These are phyloP conservation scores for Dothideomycetes sp. DNA, from an alignment of 2,329 filamentous ascomycete species.

Conservation along the genomic window DNA sequence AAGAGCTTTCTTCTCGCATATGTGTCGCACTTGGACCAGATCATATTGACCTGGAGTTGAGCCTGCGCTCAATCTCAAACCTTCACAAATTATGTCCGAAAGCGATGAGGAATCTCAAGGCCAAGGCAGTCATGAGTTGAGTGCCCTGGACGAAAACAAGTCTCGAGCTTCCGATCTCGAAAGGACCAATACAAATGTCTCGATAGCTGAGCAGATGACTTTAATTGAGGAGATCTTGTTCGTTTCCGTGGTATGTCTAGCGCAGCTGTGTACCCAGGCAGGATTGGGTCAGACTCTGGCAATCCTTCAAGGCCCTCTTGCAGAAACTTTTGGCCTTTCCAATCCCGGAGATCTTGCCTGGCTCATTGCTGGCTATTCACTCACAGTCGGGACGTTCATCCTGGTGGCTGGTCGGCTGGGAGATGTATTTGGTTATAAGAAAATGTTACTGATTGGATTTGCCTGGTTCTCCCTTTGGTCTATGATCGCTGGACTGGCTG, in stretches of 20 bases:
- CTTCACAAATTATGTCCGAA: too few relatives aligned
- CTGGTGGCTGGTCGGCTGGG: constrained; percentile 29
- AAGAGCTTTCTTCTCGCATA: too few relatives aligned
- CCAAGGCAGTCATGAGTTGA: too few relatives aligned
- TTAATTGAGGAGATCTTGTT: constrained; percentile 2
- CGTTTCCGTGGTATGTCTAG: constrained; percentile 1
- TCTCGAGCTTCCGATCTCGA: background rate
- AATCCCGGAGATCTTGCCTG: constrained; percentile 33
- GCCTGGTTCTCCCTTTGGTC: constrained; percentile 29
- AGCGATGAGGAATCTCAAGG: too few relatives aligned
- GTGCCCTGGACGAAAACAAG: background rate
- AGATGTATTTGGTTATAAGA: constrained; percentile 32
- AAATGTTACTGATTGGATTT: constrained; percentile 28
- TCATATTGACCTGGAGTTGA: too few relatives aligned
- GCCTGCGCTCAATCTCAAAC: too few relatives aligned
- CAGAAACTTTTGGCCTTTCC: constrained; percentile 25
- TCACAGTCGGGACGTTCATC: constrained; percentile 36
- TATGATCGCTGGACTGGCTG: constrained; percentile 19
- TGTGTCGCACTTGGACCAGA: too few relatives aligned
- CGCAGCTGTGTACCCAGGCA: constrained; percentile 4
- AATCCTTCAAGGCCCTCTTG: constrained; percentile 33
- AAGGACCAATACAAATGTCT: constrained; percentile 1
- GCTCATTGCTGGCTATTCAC: constrained; percentile 31
- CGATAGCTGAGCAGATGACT: constrained; percentile 4
- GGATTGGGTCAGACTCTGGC: constrained; percentile 17